A percentile compares a stretch with the other conserved stretches of the same genome.
These are phyloP conservation scores for Arabis alpina DNA, from an alignment of 345 rosid genomes.

Conservation along the genomic window DNA sequence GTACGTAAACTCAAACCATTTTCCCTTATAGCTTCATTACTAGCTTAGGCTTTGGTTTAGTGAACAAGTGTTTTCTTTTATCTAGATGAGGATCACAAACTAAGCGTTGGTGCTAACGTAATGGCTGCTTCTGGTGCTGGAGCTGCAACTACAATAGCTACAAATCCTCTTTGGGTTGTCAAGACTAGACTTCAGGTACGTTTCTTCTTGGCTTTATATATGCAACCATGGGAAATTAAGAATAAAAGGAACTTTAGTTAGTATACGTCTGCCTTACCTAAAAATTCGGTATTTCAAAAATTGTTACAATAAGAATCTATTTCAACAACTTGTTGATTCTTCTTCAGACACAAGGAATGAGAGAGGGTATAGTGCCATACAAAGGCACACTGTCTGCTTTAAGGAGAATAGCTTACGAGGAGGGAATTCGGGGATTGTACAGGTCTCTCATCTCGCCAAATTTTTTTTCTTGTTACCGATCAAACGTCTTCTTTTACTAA, in stretches of 20 bases:
- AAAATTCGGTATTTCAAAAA: not conserved
- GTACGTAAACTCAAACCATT: constrained; percentile 30
- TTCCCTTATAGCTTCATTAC: not conserved
- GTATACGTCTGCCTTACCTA: not conserved
- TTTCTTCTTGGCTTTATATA: constrained; percentile 10
- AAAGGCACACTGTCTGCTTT: constrained; percentile 74
- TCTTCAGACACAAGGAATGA: constrained; percentile 80
- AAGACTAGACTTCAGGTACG: constrained; percentile 87
- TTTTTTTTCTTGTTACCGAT: constrained; percentile 3
- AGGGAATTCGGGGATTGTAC: constrained; percentile 88
- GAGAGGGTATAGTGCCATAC: constrained; percentile 68
- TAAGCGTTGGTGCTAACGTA: constrained; percentile 74
- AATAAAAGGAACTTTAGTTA: not conserved
- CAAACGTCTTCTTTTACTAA: constrained; percentile 3
- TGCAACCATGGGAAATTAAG: not conserved
- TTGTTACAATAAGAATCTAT: not conserved
- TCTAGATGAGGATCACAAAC: constrained; percentile 53
- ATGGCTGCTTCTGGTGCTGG: constrained; percentile 93
- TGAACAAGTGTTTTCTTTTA: not conserved
- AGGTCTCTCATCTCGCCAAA: constrained; percentile 50
- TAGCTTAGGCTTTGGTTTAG: constrained; percentile 9
- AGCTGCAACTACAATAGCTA: constrained; percentile 73
- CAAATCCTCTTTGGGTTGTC: constrained; percentile 96
- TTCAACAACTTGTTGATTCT: constrained; percentile 15
- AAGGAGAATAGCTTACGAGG: constrained; percentile 78